Base-by-base conservation (phyloP, 306 rosid genomes). In the Pyrus bretschneideri region DNA sequence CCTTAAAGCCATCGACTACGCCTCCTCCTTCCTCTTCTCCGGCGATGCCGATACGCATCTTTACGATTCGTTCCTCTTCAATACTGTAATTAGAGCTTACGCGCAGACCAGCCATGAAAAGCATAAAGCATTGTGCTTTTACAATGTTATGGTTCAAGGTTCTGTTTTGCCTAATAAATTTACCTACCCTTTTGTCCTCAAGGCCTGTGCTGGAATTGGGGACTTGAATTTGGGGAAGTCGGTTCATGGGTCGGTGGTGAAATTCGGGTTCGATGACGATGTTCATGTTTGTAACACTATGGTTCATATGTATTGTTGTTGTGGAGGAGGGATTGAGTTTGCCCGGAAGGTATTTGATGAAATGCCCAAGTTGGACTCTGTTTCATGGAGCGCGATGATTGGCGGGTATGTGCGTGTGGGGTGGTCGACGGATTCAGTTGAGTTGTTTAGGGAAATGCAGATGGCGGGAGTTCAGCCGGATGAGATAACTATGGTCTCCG, bases 381-480 rank as follows among this genome's bases (percentile, higher is more conserved):
- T 94, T 11, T 83, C 97, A 2, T 94, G 98, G 97, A 94, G 96
- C 78, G 94, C 97, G 12, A 90, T 94, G 93, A 88, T 94, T 65
- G 97, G 93, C 0, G 98, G 98, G 42, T 91, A 72, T 75, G 96
- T 85, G 12, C 90, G 88, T 18, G 76, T 82, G 21, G 93, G 98
- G 6, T 73, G 63, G 42, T 90, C 96, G 9, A 23, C 84, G 1
- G 85, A 76, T 1, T 93, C 96, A 9, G 49, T 93, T 76, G 79
- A 63, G 40, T 67, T 93, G 83, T 93, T 91, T 80, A 83, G 98
- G 77, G 86, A 83, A 69, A 93, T 93, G 98, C 98, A 87, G 93
- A 81, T 86, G 70, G 69, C 29, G 61, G 90, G 90, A 23, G 88
- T 88, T 76, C 76, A 46, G 55, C 91, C 97, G 4, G 98, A 93